Percentiles rank a stretch among this genome's conserved stretches.
Evolutionary conservation across 768 basidiomycete species (phyloP).

Genomic region (Vishniacozyma victoriae): DNA sequence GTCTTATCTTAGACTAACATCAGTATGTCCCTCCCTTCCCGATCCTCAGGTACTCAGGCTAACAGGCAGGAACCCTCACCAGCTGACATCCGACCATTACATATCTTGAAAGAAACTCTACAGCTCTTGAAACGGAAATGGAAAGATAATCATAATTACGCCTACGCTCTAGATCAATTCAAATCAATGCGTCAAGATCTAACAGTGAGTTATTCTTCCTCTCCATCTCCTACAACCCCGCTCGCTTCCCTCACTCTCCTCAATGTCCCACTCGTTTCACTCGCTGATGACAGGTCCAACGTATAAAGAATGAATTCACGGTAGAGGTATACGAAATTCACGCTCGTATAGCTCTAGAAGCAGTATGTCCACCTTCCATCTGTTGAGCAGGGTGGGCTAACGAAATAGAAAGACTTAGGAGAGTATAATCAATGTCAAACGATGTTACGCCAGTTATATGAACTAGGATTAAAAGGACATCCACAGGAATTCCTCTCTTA

Average conservation of each 20-base stretch:
- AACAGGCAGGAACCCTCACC: conserved; percentile 77
- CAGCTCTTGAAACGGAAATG: conserved; percentile 80
- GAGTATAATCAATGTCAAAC: conserved; percentile 99
- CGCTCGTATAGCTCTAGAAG: conserved; percentile 91
- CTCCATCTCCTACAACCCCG: background rate
- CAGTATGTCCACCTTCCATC: conserved; percentile 53
- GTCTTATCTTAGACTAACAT: conserved; percentile 88
- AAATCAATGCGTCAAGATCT: conserved; percentile 96
- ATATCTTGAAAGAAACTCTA: conserved; percentile 76
- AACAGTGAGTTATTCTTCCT: conserved; percentile 61
- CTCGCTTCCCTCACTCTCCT: background rate
- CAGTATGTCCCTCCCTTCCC: conserved; percentile 54
- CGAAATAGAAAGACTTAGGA: conserved; percentile 81
- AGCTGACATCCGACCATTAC: conserved; percentile 83
- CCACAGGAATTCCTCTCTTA: conserved; percentile 96
- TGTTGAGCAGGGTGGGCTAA: background rate
- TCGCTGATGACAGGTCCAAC: conserved; percentile 66
- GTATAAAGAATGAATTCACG: conserved; percentile 97
- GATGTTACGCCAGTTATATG: conserved; percentile 80
- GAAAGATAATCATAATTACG: conserved; percentile 60
- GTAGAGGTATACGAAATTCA: conserved; percentile 97
- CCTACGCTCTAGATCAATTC: conserved; percentile 96
- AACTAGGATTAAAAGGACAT: conserved; percentile 84
- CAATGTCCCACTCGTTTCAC: background rate
- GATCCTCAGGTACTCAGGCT: background rate